phyloP scores from a whole-genome alignment of 192 early-diverging fungal genomes.

The Coemansia sp. region DNA sequence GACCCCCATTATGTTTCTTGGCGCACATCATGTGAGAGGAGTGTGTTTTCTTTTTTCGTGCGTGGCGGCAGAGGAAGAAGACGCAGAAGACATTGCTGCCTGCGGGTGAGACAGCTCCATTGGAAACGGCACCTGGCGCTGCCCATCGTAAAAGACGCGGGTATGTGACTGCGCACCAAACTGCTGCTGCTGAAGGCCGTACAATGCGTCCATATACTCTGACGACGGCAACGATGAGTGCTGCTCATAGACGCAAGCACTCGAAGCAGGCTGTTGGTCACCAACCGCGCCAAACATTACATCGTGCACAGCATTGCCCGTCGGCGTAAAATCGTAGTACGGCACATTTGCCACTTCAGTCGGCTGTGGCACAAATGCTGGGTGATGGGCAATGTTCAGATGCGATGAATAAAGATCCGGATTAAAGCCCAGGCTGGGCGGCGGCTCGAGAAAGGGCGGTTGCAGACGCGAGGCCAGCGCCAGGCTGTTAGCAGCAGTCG shows the following conservation, averaged over 20 bases:
- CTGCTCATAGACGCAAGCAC: too few relatives aligned
- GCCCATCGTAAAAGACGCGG: not conserved
- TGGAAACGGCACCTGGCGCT: not conserved
- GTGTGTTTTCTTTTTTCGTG: too few relatives aligned
- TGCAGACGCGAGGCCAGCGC: not conserved
- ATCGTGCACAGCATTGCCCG: not conserved
- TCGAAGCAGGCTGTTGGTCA: not conserved
- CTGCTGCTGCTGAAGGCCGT: not conserved
- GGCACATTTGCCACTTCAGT: not conserved
- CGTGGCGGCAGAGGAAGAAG: too few relatives aligned
- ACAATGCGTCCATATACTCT: not conserved
- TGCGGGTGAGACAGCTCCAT: not conserved
- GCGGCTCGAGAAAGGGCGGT: not conserved
- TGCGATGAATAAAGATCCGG: not conserved
- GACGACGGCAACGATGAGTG: not conserved
- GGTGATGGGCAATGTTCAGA: not conserved
- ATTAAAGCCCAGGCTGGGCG: not conserved
- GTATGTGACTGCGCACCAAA: not conserved
- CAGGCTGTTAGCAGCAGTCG: not conserved
- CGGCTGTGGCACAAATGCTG: not conserved
- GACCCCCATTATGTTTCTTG: too few relatives aligned
- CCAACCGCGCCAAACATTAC: not conserved
- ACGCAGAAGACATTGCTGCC: too few relatives aligned
- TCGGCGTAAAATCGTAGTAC: not conserved
- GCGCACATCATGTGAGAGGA: too few relatives aligned